phyloP scores from a whole-genome alignment of 257 asterid genomes.

The Capsicum pubescens region DNA sequence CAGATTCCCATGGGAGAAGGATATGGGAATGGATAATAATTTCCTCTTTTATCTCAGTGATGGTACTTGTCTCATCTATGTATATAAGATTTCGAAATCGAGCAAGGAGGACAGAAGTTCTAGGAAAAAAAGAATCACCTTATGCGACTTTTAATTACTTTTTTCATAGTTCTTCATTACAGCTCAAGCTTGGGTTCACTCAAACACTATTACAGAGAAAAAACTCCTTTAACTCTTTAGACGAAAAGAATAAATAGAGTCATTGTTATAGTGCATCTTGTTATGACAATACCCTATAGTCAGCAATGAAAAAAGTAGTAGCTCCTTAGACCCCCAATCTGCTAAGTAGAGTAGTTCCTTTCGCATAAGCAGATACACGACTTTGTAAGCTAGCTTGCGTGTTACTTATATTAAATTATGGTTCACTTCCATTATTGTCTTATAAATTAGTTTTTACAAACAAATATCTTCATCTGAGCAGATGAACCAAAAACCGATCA shows the following conservation, averaged over 20 bases:
- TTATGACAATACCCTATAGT: neutral
- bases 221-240: neutral
- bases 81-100: neutral
- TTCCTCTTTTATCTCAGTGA: neutral
- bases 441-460: neutral
- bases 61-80: neutral
- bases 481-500: too few relatives aligned
- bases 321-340: neutral
- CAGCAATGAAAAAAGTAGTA: neutral
- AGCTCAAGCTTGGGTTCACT: conserved; percentile 17
- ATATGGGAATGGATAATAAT: neutral
- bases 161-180: neutral
- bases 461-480: too few relatives aligned
- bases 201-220: neutral
- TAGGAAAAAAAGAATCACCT: conserved; percentile 16
- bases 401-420: neutral
- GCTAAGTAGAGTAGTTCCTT: neutral
- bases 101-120: neutral
- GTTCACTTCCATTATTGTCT: conserved; percentile 1
- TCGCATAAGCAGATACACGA: neutral
- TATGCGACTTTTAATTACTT: neutral
- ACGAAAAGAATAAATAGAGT: neutral
- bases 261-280: neutral
- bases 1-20: neutral
- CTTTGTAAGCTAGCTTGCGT: neutral